These are phyloP conservation scores for Fusarium multiceps DNA, from an alignment of 2,329 filamentous ascomycete genomes.

Conservation along the genomic window DNA sequence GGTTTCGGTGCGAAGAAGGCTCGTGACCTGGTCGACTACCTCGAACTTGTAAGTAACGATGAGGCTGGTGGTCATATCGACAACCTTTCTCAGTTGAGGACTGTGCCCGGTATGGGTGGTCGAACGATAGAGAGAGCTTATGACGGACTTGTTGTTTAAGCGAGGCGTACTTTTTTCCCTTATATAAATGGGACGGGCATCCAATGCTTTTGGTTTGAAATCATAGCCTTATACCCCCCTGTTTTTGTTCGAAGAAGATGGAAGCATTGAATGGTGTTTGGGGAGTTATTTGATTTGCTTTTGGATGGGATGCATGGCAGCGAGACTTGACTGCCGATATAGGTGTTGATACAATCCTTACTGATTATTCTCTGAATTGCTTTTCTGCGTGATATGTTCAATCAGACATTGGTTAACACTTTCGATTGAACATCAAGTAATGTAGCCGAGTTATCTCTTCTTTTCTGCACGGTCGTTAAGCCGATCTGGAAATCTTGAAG, in stretches of 20 bases:
- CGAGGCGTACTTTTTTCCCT: constrained; percentile 4
- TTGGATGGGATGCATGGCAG: constrained; percentile 33
- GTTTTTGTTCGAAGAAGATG: constrained; percentile 29
- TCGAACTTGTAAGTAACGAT: constrained; percentile 58
- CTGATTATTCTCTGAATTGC: not conserved
- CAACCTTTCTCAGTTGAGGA: constrained; percentile 62
- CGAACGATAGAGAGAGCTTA: constrained; percentile 67
- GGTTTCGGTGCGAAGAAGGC: constrained; percentile 81
- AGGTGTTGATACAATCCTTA: constrained; percentile 28
- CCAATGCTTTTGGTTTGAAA: constrained; percentile 41
- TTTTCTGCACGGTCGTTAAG: not conserved
- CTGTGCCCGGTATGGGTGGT: constrained; percentile 68
- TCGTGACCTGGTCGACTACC: constrained; percentile 66
- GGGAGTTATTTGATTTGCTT: constrained; percentile 34
- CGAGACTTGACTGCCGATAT: constrained; percentile 14
- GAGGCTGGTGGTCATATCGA: constrained; percentile 56
- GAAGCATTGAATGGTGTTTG: constrained; percentile 36
- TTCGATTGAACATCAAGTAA: not conserved
- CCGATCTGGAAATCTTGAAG: not conserved
- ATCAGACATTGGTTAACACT: not conserved
- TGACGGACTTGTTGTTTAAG: constrained; percentile 55
- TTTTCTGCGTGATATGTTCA: not conserved
- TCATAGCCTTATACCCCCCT: constrained; percentile 42
- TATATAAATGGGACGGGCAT: constrained; percentile 18
- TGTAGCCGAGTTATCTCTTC: not conserved